Conservation (phyloP, 352 stramenopile genomes). For the Pythium biforme region DNA sequence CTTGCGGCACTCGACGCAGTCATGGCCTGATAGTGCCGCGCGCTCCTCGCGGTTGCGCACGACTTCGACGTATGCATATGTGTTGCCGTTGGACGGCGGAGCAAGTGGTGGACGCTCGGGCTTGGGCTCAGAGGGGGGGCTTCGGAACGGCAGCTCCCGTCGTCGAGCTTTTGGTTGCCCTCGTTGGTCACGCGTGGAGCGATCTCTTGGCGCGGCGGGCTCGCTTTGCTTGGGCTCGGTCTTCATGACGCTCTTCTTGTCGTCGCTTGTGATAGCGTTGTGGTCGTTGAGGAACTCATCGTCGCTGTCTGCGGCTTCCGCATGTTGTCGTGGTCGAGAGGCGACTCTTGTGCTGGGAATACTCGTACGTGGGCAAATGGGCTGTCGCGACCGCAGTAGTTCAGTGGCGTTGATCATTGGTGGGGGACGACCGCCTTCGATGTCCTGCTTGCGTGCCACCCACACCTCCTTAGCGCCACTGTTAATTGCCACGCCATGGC, state of each 20-base stretch:
- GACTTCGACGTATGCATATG: conserved; percentile 68
- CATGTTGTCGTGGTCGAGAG: background rate
- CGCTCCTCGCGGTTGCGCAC: conserved; percentile 70
- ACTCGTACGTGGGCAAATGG: background rate
- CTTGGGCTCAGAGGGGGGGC: background rate
- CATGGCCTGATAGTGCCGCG: conserved; percentile 52
- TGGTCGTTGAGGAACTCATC: conserved; percentile 9
- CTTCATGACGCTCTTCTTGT: conserved; percentile 2
- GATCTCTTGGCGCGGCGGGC: background rate
- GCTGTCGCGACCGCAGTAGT: background rate
- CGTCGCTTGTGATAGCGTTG: background rate
- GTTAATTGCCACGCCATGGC: background rate
- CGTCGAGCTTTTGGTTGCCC: background rate
- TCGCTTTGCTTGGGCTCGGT: background rate
- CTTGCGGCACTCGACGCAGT: conserved; percentile 74
- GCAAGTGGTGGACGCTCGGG: background rate
- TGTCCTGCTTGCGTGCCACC: conserved; percentile 1
- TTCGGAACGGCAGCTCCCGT: conserved; percentile 2
- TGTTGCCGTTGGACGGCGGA: conserved; percentile 5
- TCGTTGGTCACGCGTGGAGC: background rate
- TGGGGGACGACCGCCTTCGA: background rate
- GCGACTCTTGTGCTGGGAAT: background rate
- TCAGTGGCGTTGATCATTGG: background rate
- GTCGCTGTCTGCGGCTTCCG: background rate
- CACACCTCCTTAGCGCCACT: background rate